Base-by-base conservation (phyloP, 2,329 filamentous ascomycete species). In the Ophiostoma pallidulum region DNA sequence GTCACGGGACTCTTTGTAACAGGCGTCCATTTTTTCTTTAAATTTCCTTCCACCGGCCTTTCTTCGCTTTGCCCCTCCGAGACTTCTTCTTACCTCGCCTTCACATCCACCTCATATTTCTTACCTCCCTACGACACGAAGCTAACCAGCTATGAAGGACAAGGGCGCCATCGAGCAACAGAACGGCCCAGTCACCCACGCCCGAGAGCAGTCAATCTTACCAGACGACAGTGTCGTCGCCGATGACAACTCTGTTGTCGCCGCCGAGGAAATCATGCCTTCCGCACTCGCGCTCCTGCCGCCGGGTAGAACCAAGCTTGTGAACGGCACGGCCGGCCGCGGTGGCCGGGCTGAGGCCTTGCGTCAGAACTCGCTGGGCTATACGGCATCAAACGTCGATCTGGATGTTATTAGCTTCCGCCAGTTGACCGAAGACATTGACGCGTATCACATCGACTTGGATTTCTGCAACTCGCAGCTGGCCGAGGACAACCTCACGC, bases 351-450 rank as follows among this genome's bases (percentile, higher is more conserved):
- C 29, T 4, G 29, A 32, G 9, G 14, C n/a, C n/a, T n/a, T n/a
- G 42, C 13, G n/a, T 31, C 4, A 26, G 24, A 2, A 39, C 28
- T 28, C 28, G 41, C 31, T 40, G 19, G 42, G 47, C 26, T 53
- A 56, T 13, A 51, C 53, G 5, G 40, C 51, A 4, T 39, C 51
- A 0, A 47, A 45, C 9, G 29, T 54, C 0, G 54, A 59, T 31
- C 47, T 63, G 12, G 61, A 64, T 9, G 57, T 58, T 8, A 59
- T 65, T 33, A 60, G 52, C 14, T 42, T 60, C 29, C 59, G 59
- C 26, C 69, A 72, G 56, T 58, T 69, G 42, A 53, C 58, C 12
- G 67, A 72, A 47, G 69, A 72, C 45, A 63, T 71, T 40, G 56
- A 55, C 2, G 68, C 68, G 0, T 71, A 71, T 49, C 56, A 59